These are phyloP conservation scores for Cercospora janseana DNA, from an alignment of 2,329 filamentous ascomycete genomes.

Conservation along the genomic window DNA sequence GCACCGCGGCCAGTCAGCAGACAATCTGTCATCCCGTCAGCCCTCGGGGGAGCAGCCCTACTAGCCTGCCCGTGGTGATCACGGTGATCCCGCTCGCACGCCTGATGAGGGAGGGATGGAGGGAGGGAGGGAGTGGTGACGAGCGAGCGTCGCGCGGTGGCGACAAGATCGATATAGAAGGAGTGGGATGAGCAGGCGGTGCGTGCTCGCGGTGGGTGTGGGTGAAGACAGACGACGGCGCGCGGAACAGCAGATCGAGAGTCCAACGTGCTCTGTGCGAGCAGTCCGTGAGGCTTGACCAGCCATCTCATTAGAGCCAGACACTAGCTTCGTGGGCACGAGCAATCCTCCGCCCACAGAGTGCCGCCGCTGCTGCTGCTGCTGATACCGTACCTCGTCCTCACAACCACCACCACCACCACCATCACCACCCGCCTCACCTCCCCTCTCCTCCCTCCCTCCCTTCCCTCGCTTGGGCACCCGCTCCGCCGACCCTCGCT, in stretches of 20 bases:
- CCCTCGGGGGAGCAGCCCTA: too few species aligned
- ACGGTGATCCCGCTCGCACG: too few species aligned
- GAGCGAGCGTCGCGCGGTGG: too few species aligned
- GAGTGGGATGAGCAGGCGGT: too few species aligned
- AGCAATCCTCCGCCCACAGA: not conserved
- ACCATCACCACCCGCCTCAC: not conserved
- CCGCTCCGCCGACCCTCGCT: not conserved
- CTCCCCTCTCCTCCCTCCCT: not conserved
- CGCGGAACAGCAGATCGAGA: conserved; percentile 3
- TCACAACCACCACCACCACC: not conserved
- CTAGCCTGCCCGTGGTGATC: too few species aligned
- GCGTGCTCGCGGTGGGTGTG: too few species aligned
- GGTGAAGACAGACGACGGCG: not conserved
- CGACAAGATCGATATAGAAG: too few species aligned
- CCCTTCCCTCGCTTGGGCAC: not conserved
- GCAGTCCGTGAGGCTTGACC: not conserved
- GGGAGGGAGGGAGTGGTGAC: too few species aligned
- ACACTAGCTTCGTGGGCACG: not conserved
- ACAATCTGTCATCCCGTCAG: too few species aligned
- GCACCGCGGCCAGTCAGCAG: too few species aligned
- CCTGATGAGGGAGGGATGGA: too few species aligned
- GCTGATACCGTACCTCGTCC: not conserved
- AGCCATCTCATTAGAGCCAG: conserved; percentile 1
- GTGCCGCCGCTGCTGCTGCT: not conserved
- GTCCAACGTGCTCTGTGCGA: not conserved